phyloP scores from a whole-genome alignment of 2,329 filamentous ascomycete genomes.

The Colletotrichum eremochloae region DNA sequence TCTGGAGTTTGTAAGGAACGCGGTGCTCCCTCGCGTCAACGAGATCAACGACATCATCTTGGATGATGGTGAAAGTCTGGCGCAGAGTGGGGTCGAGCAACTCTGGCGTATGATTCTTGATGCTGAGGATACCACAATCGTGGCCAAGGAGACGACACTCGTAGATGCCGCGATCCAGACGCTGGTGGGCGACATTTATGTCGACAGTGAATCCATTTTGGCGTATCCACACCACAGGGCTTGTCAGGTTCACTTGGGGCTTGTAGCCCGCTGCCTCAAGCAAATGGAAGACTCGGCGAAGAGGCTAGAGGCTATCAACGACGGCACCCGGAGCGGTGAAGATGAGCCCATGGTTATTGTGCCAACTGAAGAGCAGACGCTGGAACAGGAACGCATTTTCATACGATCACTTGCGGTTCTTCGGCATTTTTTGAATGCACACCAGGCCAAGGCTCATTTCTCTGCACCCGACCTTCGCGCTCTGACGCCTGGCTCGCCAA shows the following conservation, averaged over 20 bases:
- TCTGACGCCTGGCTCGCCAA: slow-evolving; percentile 64
- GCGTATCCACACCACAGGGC: slow-evolving; percentile 64
- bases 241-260: slow-evolving; percentile 72
- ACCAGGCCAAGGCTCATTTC: slow-evolving; percentile 72
- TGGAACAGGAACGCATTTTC: slow-evolving; percentile 73
- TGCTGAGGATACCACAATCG: slow-evolving; percentile 72
- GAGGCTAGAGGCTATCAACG: slow-evolving; percentile 64
- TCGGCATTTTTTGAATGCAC: slow-evolving; percentile 74
- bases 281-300: slow-evolving; percentile 76
- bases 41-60: slow-evolving; percentile 60
- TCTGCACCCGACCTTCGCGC: slow-evolving; percentile 69
- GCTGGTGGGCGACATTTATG: slow-evolving; percentile 79
- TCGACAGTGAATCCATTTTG: slow-evolving; percentile 68
- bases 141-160: slow-evolving; percentile 55
- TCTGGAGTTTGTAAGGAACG: slow-evolving; percentile 72
- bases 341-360: slow-evolving; percentile 68
- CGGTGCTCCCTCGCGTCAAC: slow-evolving; percentile 62
- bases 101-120: slow-evolving; percentile 87
- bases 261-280: slow-evolving; percentile 80
- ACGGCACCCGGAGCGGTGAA: slow-evolving; percentile 58
- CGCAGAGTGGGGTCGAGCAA: slow-evolving; percentile 72
- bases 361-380: slow-evolving; percentile 60
- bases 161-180: slow-evolving; percentile 72
- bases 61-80: slow-evolving; percentile 64
- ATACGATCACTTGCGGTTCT: slow-evolving; percentile 77